Evolutionary conservation across 2,329 filamentous ascomycete species (phyloP), one percentile per base, ranked within the genome.

Genomic region (Graphium sp.): DNA sequence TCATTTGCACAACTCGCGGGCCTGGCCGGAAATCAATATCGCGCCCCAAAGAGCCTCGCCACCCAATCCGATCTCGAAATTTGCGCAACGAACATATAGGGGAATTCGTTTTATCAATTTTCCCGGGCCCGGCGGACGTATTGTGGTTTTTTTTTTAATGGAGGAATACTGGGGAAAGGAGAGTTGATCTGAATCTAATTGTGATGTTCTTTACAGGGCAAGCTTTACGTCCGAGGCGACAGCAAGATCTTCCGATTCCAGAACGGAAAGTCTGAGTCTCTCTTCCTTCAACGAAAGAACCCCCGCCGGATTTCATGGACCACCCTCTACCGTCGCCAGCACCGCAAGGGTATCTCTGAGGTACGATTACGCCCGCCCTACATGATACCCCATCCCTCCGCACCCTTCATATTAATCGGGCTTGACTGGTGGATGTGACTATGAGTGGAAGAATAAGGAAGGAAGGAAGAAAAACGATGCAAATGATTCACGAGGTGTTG

Each of bases 241-340:
- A 92, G 81, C 84, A 98, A 95, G 74, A 76, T 95, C 73, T 98
- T 98, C 81, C 85, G 89, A 58, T 98, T 98, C 81, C 84, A 93
- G 67, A 94, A 92, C 67, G 84, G 89, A 71, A 98, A 98, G 72
- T 87, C 83, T 65, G 89, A 98, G 70, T 93, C 84, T 46, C 82
- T 98, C 47, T 98, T 98, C 77, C 82, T 95, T 49, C 89, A 98
- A 75, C 87, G 89, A 74, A 98, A 98, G 83, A 98, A 98, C 77
- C 89, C 89, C 59, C 87, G 89, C 63, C 84, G 87, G 60, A 95
- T 98, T 62, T 77, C 87, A 48, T 98, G 89, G 89, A 98, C 89
- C 46, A 77, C 85, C 51, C 81, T 98, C 42, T 98, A 82, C 82
- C 78, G 89, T 62, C 81, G 87, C 65, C 82, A 92, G 69, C 87